Evolutionary conservation across 768 basidiomycete species (phyloP).

Genomic region (Kwoniella sp.): DNA sequence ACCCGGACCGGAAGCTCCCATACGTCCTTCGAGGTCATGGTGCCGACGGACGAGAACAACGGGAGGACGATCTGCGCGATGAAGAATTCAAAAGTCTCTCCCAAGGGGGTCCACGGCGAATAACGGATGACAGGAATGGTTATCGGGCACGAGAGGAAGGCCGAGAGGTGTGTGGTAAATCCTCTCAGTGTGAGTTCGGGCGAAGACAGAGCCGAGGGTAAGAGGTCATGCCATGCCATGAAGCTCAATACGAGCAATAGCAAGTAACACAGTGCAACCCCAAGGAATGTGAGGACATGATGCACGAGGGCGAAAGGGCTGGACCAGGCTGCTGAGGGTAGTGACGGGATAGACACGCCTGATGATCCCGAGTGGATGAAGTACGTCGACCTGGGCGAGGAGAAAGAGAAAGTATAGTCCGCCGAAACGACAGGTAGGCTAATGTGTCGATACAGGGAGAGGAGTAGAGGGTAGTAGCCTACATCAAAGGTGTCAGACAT

Average conservation of each 20-base stretch:
- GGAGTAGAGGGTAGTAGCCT: slow-evolving; percentile 77
- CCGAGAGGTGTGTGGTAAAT: slow-evolving; percentile 43
- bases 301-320: slow-evolving; percentile 19
- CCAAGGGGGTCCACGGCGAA: slow-evolving; percentile 59
- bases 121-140: slow-evolving; percentile 58
- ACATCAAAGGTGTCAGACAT: not conserved
- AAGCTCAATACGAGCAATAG: slow-evolving; percentile 49
- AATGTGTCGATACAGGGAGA: slow-evolving; percentile 66
- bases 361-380: slow-evolving; percentile 69
- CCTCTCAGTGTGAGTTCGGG: slow-evolving; percentile 57
- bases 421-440: slow-evolving; percentile 64
- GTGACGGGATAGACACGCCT: slow-evolving; percentile 64
- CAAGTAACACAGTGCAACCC: slow-evolving; percentile 60
- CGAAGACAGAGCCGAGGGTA: slow-evolving; percentile 59
- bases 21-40: slow-evolving; percentile 65
- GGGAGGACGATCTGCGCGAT: slow-evolving; percentile 64
- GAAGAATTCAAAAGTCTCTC: slow-evolving; percentile 62
- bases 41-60: slow-evolving; percentile 73
- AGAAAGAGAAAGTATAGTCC: slow-evolving; percentile 65
- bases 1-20: slow-evolving; percentile 66
- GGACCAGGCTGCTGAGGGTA: slow-evolving; percentile 26
- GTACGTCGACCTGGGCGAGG: slow-evolving; percentile 58
- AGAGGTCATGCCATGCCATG: slow-evolving; percentile 46
- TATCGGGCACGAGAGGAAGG: slow-evolving; percentile 26
- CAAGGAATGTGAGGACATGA: slow-evolving; percentile 33